Percentiles rank a stretch among this genome's conserved stretches.
Evolutionary conservation across 495 filamentous ascomycete species (phyloP).

Genomic region (Aspergillus carlsbadensis): DNA sequence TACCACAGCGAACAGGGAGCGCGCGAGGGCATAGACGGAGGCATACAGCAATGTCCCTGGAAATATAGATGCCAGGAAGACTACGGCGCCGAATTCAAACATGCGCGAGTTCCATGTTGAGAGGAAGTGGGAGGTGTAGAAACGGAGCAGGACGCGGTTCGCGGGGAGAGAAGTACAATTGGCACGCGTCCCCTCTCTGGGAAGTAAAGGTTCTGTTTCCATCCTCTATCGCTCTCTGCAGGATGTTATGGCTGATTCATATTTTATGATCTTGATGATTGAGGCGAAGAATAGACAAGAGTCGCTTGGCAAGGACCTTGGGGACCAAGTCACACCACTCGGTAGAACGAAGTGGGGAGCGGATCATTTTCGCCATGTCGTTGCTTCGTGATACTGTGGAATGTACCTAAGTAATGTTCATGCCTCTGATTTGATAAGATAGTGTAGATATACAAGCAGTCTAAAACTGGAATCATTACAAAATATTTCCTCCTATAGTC

Average conservation of each 20-base stretch:
- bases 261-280: no score
- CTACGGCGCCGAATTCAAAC: conserved; percentile 65
- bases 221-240: background rate
- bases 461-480: conserved; percentile 2
- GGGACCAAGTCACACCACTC: background rate
- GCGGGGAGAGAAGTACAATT: background rate
- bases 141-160: conserved; percentile 25
- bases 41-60: conserved; percentile 51
- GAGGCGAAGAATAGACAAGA: background rate
- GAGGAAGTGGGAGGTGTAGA: conserved; percentile 60
- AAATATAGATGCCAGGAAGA: conserved; percentile 60
- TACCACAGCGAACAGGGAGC: conserved; percentile 27
- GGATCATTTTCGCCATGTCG: conserved; percentile 6
- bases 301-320: background rate
- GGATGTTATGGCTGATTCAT: background rate
- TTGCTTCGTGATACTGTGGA: background rate
- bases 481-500: background rate
- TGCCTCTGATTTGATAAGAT: background rate
- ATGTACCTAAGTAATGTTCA: background rate
- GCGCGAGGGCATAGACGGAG: conserved; percentile 39
- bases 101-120: conserved; percentile 71
- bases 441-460: conserved; percentile 16
- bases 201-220: conserved; percentile 9
- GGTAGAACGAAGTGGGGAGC: background rate
- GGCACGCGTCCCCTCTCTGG: background rate